Evolutionary conservation across 495 filamentous ascomycete genomes (phyloP).

Genomic region (Penicillium paradoxum): DNA sequence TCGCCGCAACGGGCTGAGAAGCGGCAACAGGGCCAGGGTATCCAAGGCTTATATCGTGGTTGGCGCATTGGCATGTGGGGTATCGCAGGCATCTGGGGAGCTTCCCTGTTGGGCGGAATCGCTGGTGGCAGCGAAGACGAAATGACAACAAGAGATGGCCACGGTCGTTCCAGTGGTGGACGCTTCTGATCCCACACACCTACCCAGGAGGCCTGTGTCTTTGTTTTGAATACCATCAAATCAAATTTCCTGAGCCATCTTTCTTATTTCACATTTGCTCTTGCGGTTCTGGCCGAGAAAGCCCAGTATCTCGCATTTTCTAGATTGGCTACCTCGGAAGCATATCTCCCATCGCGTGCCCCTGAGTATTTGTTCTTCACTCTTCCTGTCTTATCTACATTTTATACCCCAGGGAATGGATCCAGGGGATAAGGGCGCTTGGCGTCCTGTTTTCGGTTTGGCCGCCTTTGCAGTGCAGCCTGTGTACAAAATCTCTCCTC

Average conservation of each 20-base stretch:
- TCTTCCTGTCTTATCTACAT: conserved; percentile 18
- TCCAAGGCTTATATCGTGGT: conserved; percentile 81
- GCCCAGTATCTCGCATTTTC: background rate
- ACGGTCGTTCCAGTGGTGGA: conserved; percentile 30
- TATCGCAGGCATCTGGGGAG: conserved; percentile 80
- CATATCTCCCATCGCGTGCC: conserved; percentile 4
- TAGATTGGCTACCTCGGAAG: background rate
- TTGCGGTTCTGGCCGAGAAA: background rate
- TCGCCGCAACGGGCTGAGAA: conserved; percentile 37
- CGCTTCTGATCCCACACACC: conserved; percentile 24
- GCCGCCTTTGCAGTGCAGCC: conserved; percentile 2
- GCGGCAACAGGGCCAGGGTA: conserved; percentile 65
- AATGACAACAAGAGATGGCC: conserved; percentile 24
- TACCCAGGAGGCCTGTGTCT: background rate
- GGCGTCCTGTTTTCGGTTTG: conserved; percentile 9
- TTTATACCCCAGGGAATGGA: conserved; percentile 24
- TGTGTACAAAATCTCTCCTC: conserved; percentile 21
- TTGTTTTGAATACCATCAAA: background rate
- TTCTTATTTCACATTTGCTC: background rate
- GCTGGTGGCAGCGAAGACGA: conserved; percentile 33
- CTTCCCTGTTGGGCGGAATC: conserved; percentile 53
- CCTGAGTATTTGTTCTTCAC: conserved; percentile 5
- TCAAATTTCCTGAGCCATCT: background rate
- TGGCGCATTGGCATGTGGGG: conserved; percentile 98
- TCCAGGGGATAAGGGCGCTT: conserved; percentile 18